Evolutionary conservation across 2,329 filamentous ascomycete species (phyloP).

Genomic region (Calonectria montana): DNA sequence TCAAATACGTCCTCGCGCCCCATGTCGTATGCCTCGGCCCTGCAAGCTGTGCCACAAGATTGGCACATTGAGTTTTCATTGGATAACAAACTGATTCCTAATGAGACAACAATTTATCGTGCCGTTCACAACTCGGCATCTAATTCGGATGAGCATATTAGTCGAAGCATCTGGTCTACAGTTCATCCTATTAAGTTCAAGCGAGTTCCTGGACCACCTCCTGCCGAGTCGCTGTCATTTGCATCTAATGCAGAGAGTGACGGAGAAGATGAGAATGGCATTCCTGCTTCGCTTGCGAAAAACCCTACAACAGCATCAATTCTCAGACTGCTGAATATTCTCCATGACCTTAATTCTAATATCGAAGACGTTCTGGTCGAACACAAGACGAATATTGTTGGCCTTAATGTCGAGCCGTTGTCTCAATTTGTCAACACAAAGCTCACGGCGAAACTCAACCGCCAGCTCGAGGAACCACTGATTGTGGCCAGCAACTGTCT

Average conservation of each 20-base stretch:
- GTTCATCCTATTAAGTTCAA: constrained; percentile 94
- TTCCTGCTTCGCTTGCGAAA: constrained; percentile 84
- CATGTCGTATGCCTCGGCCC: constrained; percentile 86
- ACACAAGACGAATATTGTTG: constrained; percentile 73
- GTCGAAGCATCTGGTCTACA: constrained; percentile 87
- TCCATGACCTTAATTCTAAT: constrained; percentile 93
- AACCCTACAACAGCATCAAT: constrained; percentile 89
- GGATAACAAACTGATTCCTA: constrained; percentile 83
- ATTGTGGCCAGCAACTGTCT: constrained; percentile 98
- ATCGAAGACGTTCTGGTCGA: constrained; percentile 90
- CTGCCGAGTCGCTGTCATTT: constrained; percentile 76
- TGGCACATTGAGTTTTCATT: constrained; percentile 98
- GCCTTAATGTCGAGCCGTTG: constrained; percentile 82
- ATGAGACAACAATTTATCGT: constrained; percentile 95
- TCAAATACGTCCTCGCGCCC: constrained; percentile 71
- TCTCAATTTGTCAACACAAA: constrained; percentile 99
- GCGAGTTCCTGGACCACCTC: constrained; percentile 84
- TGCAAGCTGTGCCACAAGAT: constrained; percentile 85
- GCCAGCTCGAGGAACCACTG: constrained; percentile 94
- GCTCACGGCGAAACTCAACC: constrained; percentile 95
- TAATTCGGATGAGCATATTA: constrained; percentile 70
- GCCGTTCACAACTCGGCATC: constrained; percentile 79
- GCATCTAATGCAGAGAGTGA: constrained; percentile 58
- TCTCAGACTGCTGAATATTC: constrained; percentile 85
- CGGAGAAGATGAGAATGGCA: constrained; percentile 67